Conservation (phyloP, 2,329 filamentous ascomycete genomes). For the Orbilia javanica region DNA sequence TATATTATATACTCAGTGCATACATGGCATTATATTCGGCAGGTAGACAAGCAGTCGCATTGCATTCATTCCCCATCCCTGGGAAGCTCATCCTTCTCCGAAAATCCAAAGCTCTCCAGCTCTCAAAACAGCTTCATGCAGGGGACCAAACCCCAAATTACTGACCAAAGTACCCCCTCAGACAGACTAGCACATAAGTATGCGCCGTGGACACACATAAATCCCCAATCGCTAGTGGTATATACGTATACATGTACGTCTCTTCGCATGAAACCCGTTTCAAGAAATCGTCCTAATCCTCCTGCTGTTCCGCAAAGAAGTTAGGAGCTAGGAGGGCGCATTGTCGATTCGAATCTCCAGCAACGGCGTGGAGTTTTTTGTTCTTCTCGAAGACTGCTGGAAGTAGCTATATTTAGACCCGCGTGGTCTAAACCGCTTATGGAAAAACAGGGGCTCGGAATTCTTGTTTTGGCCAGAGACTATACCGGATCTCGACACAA, state of each 20-base stretch:
- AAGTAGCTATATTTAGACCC: conserved; percentile 52
- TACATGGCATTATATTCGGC: neutral
- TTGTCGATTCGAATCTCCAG: neutral
- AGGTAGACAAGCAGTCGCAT: neutral
- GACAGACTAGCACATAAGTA: neutral
- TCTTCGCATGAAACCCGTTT: conserved; percentile 53
- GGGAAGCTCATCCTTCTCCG: conserved; percentile 1
- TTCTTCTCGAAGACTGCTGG: conserved; percentile 53
- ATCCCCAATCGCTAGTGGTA: conserved; percentile 23
- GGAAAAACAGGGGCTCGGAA: neutral
- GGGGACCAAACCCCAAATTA: conserved; percentile 6
- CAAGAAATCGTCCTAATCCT: conserved; percentile 13
- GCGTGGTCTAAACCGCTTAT: neutral
- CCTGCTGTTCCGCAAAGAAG: neutral
- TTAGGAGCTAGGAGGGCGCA: neutral
- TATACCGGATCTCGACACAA: neutral
- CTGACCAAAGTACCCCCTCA: neutral
- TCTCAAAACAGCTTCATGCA: conserved; percentile 25
- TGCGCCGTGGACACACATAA: neutral
- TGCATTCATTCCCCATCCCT: conserved; percentile 23
- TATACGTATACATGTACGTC: no score
- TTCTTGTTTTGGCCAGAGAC: conserved; percentile 16
- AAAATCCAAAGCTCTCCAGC: neutral
- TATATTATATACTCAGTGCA: no score
- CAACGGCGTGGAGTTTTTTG: neutral